Evolutionary conservation across 345 rosid species (phyloP).

Genomic region (Ceriops decandra): DNA sequence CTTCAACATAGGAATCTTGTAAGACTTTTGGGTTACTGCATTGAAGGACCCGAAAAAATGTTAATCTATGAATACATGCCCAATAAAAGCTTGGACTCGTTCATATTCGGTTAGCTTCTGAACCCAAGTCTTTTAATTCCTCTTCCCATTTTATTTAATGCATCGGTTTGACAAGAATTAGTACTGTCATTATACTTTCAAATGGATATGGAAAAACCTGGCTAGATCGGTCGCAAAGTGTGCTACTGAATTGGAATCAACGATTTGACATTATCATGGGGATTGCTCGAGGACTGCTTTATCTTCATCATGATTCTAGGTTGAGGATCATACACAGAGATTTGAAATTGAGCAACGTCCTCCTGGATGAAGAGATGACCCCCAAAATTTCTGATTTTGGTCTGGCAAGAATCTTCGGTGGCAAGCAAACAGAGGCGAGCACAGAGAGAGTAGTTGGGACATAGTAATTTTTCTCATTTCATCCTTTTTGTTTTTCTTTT

Average conservation of each 20-base stretch:
- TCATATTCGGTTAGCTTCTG: constrained; percentile 48
- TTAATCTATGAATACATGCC: constrained; percentile 57
- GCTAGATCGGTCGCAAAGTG: constrained; percentile 6
- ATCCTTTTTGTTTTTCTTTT: neutral
- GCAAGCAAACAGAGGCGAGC: constrained; percentile 20
- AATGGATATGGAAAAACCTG: too few species aligned
- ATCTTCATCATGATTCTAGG: constrained; percentile 30
- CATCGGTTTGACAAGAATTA: too few species aligned
- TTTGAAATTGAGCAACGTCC: constrained; percentile 24
- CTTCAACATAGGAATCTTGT: constrained; percentile 63
- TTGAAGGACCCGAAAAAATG: constrained; percentile 42
- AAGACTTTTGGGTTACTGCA: constrained; percentile 48
- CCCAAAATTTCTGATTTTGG: constrained; percentile 29
- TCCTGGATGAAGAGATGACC: constrained; percentile 19
- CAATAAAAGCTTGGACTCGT: constrained; percentile 56
- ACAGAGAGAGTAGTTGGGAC: constrained; percentile 24
- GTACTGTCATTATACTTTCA: too few species aligned
- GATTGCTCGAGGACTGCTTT: constrained; percentile 22
- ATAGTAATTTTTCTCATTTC: constrained; percentile 11
- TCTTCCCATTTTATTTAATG: neutral
- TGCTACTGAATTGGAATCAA: constrained; percentile 14
- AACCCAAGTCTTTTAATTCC: neutral
- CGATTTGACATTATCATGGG: constrained; percentile 22
- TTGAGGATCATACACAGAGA: constrained; percentile 29
- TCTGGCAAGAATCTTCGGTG: constrained; percentile 25